Evolutionary conservation across 1,139 yeast genomes (phyloP), one percentile per base, ranked within the genome.

Genomic region (Pichia sp.): DNA sequence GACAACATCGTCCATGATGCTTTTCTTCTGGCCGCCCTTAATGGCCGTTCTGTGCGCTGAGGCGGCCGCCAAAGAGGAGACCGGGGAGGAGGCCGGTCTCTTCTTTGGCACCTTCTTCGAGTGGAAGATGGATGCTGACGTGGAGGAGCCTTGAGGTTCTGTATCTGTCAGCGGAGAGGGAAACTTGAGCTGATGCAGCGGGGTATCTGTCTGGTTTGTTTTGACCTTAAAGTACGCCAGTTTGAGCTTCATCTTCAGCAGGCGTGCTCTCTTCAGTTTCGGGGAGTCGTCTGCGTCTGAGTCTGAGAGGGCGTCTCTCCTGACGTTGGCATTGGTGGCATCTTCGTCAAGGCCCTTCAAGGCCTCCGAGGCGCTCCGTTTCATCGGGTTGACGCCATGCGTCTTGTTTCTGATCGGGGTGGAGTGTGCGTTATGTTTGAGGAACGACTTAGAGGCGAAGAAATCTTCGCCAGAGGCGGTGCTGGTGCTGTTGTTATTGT

Each of bases 141-240:
- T 36, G 40, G 40, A 31, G 34, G 34, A 8, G 34, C 34, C 11
- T 31, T 19, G 23, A 19, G 34, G 11, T 31, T 31, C 11, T 8
- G 34, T 11, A 7, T 36, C 15, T 10, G 40, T 19, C 23, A 19
- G n/a, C 7, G 40, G 32, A 41, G 47, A 23, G 42, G 61, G 57
- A 8, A 65, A 57, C 54, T 56, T 61, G 40, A 70, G 58, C 19
- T 57, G 63, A 13, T 62, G 52, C 47, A 76, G 55, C 4, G 78
- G 71, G 4, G 71, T 66, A 29, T 63, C 67, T 1, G 75, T 70
- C 65, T 82, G 87, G 61, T 81, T 76, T 2, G 85, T 81, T 54
- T 72, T 80, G 55, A 87, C 80, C 67, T 88, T 89, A 72, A 82
- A 87, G 64, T 86, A 80, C 1, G 97, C 97, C 62, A 89, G 72